Base-by-base conservation (phyloP, 257 asterid genomes). In the Echites panduratus region DNA sequence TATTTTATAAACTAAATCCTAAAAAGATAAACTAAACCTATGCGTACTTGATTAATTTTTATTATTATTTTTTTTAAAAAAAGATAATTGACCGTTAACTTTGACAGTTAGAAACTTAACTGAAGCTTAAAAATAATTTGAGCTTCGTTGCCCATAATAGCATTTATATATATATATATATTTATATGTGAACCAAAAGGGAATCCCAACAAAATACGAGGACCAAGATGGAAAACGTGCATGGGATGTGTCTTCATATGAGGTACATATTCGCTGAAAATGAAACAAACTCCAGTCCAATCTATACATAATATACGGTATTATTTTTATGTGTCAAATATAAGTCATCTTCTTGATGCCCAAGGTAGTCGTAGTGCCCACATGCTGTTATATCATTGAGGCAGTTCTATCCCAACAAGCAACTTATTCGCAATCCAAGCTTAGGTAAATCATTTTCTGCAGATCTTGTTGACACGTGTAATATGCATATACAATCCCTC, bases 211-310 rank as follows among this genome's bases (percentile, higher is more conserved):
- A n/a, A n/a, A 71, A 77, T 77, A 77, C 66, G 52, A 63, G 66
- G 82, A 75, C 67, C 29, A 35, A 69, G 79, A 77, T 77, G 66
- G n/a, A 58, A 70, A 49, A 70, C 29, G 52, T 73, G 70, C 61
- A 29, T 57, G 32, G 65, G 20, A 22, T 35, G 44, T 27, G 35
- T 29, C 66, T 59, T 17, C 66, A 48, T 66, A 68, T 68, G 64
- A 69, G 68, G 77, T 75, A 73, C 80, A 62, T 47, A 72, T 71
- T 59, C 78, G 50, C 56, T 75, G 72, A 78, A 77, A 72, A 54
- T 56, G 78, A 71, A 59, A 77, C 58, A 73, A 77, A n/a, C n/a
- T n/a, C n/a, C n/a, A 7, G 77, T 56, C 81, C 70, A 77, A 59
- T 73, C 78, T 52, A 59, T 45, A 22, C 41, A 29, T 47, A n/a